Evolutionary conservation across 257 asterid species (phyloP), one percentile per base, ranked within the genome.

Genomic region (Thymus mandschuricus): DNA sequence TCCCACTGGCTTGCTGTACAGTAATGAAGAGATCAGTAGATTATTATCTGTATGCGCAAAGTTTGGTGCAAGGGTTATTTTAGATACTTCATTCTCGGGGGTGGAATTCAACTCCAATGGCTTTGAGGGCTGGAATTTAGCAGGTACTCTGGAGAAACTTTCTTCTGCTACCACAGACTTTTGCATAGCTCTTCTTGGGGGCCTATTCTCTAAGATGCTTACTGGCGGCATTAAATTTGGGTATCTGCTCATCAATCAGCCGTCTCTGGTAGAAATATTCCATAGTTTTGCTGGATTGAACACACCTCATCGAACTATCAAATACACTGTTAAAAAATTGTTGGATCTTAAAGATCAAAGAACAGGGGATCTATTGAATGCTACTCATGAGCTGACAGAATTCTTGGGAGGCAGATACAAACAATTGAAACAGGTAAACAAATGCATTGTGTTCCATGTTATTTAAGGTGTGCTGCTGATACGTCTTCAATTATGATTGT

Each of bases 81-180:
- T 94, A 44, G 99, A 94, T 64, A 91, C 97, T 70, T 91, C 99
- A 67, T 94, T 86, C 75, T 94, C 99, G 4, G 95, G 96, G 28
- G 81, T 88, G 78, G 89, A 83, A 70, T 86, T 86, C 61, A 82
- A 81, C 78, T 71, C 86, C 41, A 81, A 78, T 77, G 87, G 85
- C 56, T 75, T 77, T 55, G 75, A 75, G 62, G 85, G 86, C 66
- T 94, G 99, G 99, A 87, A 85, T 69, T 68, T 94, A 85, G 89
- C 83, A 75, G 71, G 83, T 60, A 85, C 84, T 13, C 71, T 88
- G 50, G 88, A 84, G 51, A 82, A 80, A 74, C 80, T 94, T 72
- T 79, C 81, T 13, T 77, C 91, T 44, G 68, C 84, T 34, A 76
- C 84, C 69, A 82, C 94, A 11, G 74, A 84, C 46, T 91, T 94